Conservation (phyloP, 2,329 filamentous ascomycete species). For the Dothiorella sarmentorum region DNA sequence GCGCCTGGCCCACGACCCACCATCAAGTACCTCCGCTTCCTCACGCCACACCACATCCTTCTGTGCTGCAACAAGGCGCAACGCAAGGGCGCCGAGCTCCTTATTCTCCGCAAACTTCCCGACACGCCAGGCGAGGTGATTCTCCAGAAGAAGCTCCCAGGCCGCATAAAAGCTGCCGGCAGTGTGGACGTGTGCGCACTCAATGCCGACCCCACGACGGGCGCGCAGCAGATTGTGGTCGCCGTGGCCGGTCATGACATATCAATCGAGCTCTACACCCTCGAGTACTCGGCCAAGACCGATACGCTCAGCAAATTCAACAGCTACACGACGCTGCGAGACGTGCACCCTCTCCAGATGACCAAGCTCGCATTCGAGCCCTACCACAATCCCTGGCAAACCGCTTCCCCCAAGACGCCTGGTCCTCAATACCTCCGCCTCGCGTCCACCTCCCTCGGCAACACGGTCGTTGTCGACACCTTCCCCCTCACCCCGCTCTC, state of each 20-base stretch:
- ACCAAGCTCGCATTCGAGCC: slow-evolving; percentile 51
- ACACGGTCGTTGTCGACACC: slow-evolving; percentile 74
- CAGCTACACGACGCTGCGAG: slow-evolving; percentile 49
- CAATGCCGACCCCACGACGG: slow-evolving; percentile 49
- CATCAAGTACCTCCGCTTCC: slow-evolving; percentile 55
- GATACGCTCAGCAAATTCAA: slow-evolving; percentile 48
- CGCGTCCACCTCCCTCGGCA: slow-evolving; percentile 76
- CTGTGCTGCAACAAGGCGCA: slow-evolving; percentile 56
- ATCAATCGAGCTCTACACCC: slow-evolving; percentile 72
- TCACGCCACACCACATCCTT: slow-evolving; percentile 52
- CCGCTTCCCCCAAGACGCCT: slow-evolving; percentile 26
- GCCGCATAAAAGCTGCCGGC: slow-evolving; percentile 68
- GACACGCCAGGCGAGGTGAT: slow-evolving; percentile 52
- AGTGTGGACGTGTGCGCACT: slow-evolving; percentile 75
- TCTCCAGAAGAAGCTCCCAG: slow-evolving; percentile 59
- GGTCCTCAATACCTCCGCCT: slow-evolving; percentile 65
- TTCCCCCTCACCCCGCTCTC: slow-evolving; percentile 60
- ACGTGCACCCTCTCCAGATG: slow-evolving; percentile 58
- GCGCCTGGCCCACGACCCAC: slow-evolving; percentile 46
- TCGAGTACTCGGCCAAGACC: slow-evolving; percentile 61
- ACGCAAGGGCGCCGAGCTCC: slow-evolving; percentile 53
- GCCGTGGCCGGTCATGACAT: slow-evolving; percentile 78
- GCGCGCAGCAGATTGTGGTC: slow-evolving; percentile 72
- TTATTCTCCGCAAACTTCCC: slow-evolving; percentile 59
- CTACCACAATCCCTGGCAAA: slow-evolving; percentile 39